A percentile compares a stretch with the other conserved stretches of the same genome.
Evolutionary conservation across 495 filamentous ascomycete species (phyloP).

Genomic region (Elaphomyces granulatus): DNA sequence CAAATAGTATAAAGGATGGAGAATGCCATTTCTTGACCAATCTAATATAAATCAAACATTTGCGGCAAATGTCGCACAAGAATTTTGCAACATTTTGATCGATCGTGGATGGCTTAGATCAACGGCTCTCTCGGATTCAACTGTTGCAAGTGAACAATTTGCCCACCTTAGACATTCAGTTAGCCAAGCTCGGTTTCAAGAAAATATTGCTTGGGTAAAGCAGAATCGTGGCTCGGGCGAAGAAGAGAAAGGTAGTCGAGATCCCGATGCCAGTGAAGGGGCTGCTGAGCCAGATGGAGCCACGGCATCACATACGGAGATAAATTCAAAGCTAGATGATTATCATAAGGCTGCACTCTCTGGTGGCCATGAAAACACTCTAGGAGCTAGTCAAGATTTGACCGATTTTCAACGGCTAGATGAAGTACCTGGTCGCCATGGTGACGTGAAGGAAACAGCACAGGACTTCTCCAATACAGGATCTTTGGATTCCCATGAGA

Average conservation of each 20-base stretch:
- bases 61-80: too few relatives aligned
- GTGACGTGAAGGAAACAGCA: neutral
- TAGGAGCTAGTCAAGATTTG: neutral
- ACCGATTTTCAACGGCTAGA: neutral
- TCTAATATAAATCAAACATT: too few relatives aligned
- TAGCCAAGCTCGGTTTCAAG: too few relatives aligned
- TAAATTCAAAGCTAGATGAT: neutral
- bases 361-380: constrained; percentile 5
- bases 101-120: too few relatives aligned
- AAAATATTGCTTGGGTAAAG: too few relatives aligned
- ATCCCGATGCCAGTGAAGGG: neutral
- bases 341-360: constrained; percentile 2
- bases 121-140: too few relatives aligned
- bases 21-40: too few relatives aligned
- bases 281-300: neutral
- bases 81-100: too few relatives aligned
- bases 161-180: too few relatives aligned
- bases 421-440: neutral
- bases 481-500: neutral
- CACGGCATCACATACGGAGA: neutral
- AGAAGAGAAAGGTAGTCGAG: constrained; percentile 1
- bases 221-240: too few relatives aligned
- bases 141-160: too few relatives aligned
- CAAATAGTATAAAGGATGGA: too few relatives aligned
- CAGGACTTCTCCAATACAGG: neutral